Conservation (phyloP, 306 rosid species). For the Gleditsia sinensis region DNA sequence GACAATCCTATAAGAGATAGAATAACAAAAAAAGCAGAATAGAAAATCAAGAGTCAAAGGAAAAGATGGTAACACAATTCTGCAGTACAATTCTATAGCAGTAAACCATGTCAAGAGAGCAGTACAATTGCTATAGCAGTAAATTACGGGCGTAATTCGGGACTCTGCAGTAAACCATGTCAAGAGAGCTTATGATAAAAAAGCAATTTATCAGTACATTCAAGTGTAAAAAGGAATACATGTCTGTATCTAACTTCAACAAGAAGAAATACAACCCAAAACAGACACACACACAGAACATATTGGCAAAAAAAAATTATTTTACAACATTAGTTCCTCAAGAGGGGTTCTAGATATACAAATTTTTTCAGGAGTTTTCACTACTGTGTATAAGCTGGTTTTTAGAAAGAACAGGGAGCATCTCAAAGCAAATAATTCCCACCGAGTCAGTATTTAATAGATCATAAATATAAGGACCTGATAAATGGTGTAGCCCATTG, state of each 20-base stretch:
- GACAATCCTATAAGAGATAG: slow-evolving; percentile 65
- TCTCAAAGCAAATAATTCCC: neutral
- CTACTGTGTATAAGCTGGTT: neutral
- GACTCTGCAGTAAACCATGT: neutral
- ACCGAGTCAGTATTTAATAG: neutral
- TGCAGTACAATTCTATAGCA: slow-evolving; percentile 11
- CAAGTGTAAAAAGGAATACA: neutral
- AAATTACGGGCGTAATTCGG: no score
- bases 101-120: no score
- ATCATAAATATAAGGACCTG: slow-evolving; percentile 49
- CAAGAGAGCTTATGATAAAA: neutral
- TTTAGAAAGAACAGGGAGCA: neutral
- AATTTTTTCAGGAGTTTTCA: neutral
- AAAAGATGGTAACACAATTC: neutral
- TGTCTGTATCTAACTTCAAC: neutral
- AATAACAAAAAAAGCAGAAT: slow-evolving; percentile 16
- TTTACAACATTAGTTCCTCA: neutral
- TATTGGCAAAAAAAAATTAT: neutral
- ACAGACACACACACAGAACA: neutral
- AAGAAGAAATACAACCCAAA: neutral
- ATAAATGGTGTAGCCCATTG: slow-evolving; percentile 81
- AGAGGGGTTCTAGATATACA: neutral
- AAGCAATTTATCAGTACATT: neutral
- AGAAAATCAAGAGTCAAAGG: neutral
- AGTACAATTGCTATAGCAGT: no score